These are phyloP conservation scores for Trichosanthes cucumerina DNA, from an alignment of 306 rosid species.

Conservation along the genomic window DNA sequence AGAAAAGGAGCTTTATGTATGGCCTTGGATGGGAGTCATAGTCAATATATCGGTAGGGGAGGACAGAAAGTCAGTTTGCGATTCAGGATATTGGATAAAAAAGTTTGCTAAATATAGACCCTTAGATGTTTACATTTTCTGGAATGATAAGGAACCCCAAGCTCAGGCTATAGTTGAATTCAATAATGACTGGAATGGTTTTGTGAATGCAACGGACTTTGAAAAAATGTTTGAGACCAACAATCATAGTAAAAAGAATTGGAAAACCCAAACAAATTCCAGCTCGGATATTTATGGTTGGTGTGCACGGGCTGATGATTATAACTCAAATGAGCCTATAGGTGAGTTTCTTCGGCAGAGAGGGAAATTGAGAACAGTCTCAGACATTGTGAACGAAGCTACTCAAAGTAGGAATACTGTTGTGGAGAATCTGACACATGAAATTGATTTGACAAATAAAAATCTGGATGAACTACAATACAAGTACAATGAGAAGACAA, in stretches of 20 bases:
- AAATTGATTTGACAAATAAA: constrained; percentile 65
- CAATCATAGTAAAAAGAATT: constrained; percentile 45
- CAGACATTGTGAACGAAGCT: constrained; percentile 72
- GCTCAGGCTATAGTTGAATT: constrained; percentile 50
- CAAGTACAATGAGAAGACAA: constrained; percentile 57
- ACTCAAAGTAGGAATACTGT: constrained; percentile 41
- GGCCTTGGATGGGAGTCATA: constrained; percentile 94
- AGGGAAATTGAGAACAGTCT: constrained; percentile 67
- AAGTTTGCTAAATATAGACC: constrained; percentile 51
- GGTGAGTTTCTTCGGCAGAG: constrained; percentile 73
- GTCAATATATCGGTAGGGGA: constrained; percentile 35
- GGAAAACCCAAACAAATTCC: constrained; percentile 31
- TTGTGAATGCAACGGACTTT: constrained; percentile 56
- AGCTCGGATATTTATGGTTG: constrained; percentile 63
- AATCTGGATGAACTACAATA: constrained; percentile 47
- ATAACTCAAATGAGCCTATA: constrained; percentile 39
- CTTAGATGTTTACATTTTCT: constrained; percentile 25
- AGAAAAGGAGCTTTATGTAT: constrained; percentile 49
- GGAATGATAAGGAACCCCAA: constrained; percentile 19
- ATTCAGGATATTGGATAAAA: constrained; percentile 49
- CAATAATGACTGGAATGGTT: constrained; percentile 68
- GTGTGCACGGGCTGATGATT: constrained; percentile 84
- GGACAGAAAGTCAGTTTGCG: constrained; percentile 22
- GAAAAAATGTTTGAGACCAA: constrained; percentile 52
- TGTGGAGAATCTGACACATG: constrained; percentile 53